These are phyloP conservation scores for Tetradesmus obliquus DNA, from an alignment of 139 green algal genomes.

Conservation along the genomic window DNA sequence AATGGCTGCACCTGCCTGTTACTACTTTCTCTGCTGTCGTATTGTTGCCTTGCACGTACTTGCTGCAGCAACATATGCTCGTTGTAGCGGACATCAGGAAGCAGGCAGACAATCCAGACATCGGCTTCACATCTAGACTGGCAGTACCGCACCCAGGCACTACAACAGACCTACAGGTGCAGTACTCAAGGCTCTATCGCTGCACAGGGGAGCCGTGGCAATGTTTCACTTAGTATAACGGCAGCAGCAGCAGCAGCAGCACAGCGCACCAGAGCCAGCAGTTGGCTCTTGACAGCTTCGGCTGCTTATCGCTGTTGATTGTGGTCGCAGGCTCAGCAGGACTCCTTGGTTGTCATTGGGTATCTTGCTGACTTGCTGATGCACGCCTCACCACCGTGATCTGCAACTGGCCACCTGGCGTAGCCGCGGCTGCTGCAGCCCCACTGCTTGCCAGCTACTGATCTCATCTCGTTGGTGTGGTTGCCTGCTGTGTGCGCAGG, in stretches of 20 bases:
- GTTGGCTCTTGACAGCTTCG: too few relatives aligned
- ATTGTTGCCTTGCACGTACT: neutral
- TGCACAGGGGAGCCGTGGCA: too few relatives aligned
- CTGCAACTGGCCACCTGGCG: neutral
- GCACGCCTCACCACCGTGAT: too few relatives aligned
- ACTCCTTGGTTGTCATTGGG: too few relatives aligned
- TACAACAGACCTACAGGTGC: conserved; percentile 33
- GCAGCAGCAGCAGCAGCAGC: too few relatives aligned
- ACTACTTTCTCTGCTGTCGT: neutral
- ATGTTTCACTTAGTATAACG: too few relatives aligned
- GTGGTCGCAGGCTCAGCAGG: too few relatives aligned
- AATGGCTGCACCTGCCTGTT: too few relatives aligned
- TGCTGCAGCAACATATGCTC: conserved; percentile 29
- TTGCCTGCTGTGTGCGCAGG: neutral
- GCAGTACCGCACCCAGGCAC: neutral
- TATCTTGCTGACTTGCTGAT: too few relatives aligned
- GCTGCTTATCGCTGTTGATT: too few relatives aligned
- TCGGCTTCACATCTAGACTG: neutral
- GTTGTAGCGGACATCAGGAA: conserved; percentile 17
- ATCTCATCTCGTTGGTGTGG: neutral
- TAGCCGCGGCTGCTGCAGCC: neutral
- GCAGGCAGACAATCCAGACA: neutral
- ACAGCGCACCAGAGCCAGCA: too few relatives aligned
- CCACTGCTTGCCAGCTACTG: too few relatives aligned
- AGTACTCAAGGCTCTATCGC: neutral